Conservation (phyloP, 768 basidiomycete genomes). For the Exidia glandulosa region DNA sequence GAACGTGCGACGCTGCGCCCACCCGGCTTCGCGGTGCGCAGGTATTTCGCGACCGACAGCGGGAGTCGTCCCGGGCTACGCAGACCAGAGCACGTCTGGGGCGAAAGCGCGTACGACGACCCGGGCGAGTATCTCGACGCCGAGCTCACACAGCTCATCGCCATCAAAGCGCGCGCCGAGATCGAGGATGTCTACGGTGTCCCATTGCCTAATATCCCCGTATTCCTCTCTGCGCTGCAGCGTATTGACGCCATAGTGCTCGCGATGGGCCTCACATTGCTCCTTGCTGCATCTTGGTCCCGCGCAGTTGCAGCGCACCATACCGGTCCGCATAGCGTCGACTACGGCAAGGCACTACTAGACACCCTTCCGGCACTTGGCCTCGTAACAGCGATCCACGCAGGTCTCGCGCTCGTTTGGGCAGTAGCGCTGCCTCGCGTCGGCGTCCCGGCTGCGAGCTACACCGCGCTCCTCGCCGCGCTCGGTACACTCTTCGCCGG, state of each 20-base stretch:
- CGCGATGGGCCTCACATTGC: constrained; percentile 53
- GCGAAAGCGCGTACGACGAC: background rate
- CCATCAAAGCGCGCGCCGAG: constrained; percentile 58
- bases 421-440: constrained; percentile 56
- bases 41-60: background rate
- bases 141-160: constrained; percentile 55
- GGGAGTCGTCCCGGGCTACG: no score
- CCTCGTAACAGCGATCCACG: constrained; percentile 36
- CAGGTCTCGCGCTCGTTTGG: constrained; percentile 49
- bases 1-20: background rate
- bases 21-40: background rate
- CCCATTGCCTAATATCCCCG: constrained; percentile 68
- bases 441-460: constrained; percentile 68
- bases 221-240: constrained; percentile 68
- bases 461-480: constrained; percentile 52
- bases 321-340: constrained; percentile 15
- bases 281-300: constrained; percentile 23
- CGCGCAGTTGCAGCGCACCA: constrained; percentile 22
- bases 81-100: background rate
- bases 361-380: constrained; percentile 29
- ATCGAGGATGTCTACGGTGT: constrained; percentile 70
- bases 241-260: constrained; percentile 64
- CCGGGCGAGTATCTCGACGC: constrained; percentile 6
- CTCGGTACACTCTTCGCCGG: constrained; percentile 64
- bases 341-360: constrained; percentile 13